These are phyloP conservation scores for Crepidotus variabilis DNA, from an alignment of 768 basidiomycete species.

Conservation along the genomic window DNA sequence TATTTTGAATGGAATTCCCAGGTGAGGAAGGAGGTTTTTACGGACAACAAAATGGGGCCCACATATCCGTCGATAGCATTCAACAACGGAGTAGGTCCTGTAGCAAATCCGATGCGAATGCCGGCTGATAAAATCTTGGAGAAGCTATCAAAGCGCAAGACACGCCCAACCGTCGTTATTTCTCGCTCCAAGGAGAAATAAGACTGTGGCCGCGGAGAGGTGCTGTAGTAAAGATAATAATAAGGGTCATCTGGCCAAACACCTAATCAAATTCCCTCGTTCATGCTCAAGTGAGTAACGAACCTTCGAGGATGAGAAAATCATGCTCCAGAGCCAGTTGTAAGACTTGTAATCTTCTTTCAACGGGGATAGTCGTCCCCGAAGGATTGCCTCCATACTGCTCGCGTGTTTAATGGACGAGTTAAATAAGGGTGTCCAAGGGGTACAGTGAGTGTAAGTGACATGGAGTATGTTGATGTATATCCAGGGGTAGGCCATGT, in stretches of 20 bases:
- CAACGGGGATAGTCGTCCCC: conserved; percentile 69
- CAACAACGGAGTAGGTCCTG: conserved; percentile 67
- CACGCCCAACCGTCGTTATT: conserved; percentile 66
- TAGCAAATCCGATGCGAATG: conserved; percentile 77
- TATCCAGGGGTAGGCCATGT: neutral
- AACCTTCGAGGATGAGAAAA: conserved; percentile 84
- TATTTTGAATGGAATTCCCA: conserved; percentile 19
- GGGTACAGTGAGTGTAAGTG: neutral
- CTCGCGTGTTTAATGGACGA: neutral
- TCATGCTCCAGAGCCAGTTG: conserved; percentile 67
- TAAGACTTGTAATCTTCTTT: conserved; percentile 70
- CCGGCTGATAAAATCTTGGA: conserved; percentile 81
- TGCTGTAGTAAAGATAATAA: conserved; percentile 73
- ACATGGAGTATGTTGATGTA: neutral
- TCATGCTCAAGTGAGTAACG: conserved; percentile 9
- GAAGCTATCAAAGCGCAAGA: conserved; percentile 86
- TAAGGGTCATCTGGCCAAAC: conserved; percentile 70
- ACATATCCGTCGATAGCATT: conserved; percentile 70
- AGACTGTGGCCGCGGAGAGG: conserved; percentile 57
- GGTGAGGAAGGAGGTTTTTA: neutral
- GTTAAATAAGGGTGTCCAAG: neutral
- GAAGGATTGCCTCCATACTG: conserved; percentile 88
- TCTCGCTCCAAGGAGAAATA: conserved; percentile 80
- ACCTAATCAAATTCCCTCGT: neutral
- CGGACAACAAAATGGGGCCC: conserved; percentile 17